A percentile compares a stretch with the other conserved stretches of the same genome.
phyloP scores from a whole-genome alignment of 495 filamentous ascomycete species.

The Neohortaea acidophila region DNA sequence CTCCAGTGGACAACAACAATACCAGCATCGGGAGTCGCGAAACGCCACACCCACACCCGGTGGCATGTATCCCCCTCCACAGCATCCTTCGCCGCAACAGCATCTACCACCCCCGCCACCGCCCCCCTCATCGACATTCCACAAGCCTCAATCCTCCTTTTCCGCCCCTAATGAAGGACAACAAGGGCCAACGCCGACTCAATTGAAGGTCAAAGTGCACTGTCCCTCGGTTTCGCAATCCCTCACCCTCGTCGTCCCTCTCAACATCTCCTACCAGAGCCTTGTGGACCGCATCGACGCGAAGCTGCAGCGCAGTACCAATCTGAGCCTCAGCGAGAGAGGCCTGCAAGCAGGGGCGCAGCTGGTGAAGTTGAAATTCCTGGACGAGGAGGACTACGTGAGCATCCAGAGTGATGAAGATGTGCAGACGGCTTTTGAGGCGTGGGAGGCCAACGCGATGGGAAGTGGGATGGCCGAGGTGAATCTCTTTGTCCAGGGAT shows the following conservation, averaged over 20 bases:
- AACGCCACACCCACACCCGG: not conserved
- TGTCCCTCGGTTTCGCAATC: slow-evolving; percentile 57
- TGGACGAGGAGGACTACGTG: slow-evolving; percentile 86
- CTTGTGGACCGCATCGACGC: slow-evolving; percentile 93
- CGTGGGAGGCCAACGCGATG: slow-evolving; percentile 80
- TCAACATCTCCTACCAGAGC: slow-evolving; percentile 82
- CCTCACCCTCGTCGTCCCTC: slow-evolving; percentile 80
- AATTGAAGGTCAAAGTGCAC: slow-evolving; percentile 88
- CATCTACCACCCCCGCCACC: not conserved
- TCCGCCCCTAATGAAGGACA: not conserved
- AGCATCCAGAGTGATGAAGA: slow-evolving; percentile 90
- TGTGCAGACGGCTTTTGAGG: slow-evolving; percentile 82
- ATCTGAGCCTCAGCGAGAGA: slow-evolving; percentile 60
- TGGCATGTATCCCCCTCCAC: not conserved
- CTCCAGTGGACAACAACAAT: slow-evolving; percentile 6
- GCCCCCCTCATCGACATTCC: not conserved
- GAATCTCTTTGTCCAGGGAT: no score
- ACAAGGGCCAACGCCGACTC: slow-evolving; percentile 30
- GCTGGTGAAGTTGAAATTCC: slow-evolving; percentile 68
- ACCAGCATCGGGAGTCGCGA: slow-evolving; percentile 11
- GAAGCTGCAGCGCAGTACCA: slow-evolving; percentile 72
- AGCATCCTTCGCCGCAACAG: not conserved
- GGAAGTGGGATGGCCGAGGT: no score
- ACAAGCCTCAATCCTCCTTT: slow-evolving; percentile 8
- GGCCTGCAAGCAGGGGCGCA: not conserved